Conservation (phyloP, 495 filamentous ascomycete genomes). For the Venustampulla echinocandica region DNA sequence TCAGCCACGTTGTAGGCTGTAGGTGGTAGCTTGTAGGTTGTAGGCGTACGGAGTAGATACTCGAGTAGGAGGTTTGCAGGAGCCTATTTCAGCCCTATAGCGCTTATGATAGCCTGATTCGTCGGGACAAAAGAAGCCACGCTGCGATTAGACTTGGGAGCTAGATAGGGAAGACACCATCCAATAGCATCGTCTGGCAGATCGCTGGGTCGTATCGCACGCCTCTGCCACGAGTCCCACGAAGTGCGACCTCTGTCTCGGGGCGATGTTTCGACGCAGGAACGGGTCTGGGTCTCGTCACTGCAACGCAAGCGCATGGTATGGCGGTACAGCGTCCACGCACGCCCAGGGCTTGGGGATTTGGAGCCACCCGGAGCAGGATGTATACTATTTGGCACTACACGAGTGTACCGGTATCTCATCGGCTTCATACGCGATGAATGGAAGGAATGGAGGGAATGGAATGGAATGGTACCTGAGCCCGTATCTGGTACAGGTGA, state of each 20-base stretch:
- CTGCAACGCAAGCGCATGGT: no score
- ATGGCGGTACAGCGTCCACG: no score
- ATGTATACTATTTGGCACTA: no score
- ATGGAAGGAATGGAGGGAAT: no score
- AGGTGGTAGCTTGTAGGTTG: not conserved
- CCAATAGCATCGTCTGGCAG: not conserved
- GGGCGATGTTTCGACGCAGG: not conserved
- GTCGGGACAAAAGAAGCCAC: not conserved
- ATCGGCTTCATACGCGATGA: no score
- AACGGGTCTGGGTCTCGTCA: not conserved
- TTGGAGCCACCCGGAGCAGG: no score
- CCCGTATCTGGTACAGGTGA: no score
- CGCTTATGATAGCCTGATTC: not conserved
- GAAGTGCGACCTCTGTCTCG: not conserved
- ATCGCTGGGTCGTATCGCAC: not conserved
- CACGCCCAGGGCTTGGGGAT: no score
- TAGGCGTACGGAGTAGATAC: not conserved
- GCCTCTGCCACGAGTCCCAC: not conserved
- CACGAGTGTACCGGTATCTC: no score
- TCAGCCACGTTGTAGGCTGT: no score
- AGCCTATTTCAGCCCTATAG: not conserved
- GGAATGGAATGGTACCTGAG: no score
- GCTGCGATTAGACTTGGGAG: not conserved
- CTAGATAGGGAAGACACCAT: not conserved
- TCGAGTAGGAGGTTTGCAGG: not conserved